These are phyloP conservation scores for Corylus heterophylla DNA, from an alignment of 306 rosid genomes.

Conservation along the genomic window DNA sequence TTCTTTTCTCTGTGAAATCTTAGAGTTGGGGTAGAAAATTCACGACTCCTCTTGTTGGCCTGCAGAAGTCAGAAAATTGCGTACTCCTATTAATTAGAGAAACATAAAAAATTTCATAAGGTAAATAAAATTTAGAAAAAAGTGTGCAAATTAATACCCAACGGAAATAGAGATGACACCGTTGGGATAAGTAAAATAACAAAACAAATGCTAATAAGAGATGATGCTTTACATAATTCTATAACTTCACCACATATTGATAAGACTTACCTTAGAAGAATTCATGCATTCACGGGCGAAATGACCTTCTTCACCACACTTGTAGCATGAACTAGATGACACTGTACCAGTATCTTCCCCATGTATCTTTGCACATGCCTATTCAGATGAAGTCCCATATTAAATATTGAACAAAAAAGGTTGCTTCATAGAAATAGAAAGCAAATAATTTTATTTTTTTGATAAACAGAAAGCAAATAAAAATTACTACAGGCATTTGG, in stretches of 20 bases:
- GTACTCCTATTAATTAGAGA: not conserved
- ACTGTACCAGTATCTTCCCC: constrained; percentile 49
- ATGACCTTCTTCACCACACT: constrained; percentile 88
- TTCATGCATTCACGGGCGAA: constrained; percentile 81
- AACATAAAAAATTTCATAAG: not conserved
- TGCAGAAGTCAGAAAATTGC: constrained; percentile 30
- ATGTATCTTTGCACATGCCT: constrained; percentile 63
- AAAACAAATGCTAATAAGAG: not conserved
- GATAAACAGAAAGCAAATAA: not conserved
- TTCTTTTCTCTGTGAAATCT: constrained; percentile 46
- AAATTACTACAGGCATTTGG: not conserved
- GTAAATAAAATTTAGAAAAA: not conserved
- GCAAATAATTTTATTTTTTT: not conserved
- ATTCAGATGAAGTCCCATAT: constrained; percentile 2
- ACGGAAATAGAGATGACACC: not conserved
- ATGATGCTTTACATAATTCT: not conserved
- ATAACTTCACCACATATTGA: not conserved
- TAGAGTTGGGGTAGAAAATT: constrained; percentile 35
- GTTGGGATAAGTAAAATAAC: not conserved
- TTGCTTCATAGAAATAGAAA: not conserved
- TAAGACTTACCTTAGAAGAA: constrained; percentile 44
- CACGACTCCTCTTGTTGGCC: constrained; percentile 51
- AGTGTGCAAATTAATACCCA: not conserved
- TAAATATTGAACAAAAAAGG: not conserved
- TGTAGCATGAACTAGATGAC: constrained; percentile 63